Conservation (phyloP, 345 rosid genomes). For the Combretum micranthum region DNA sequence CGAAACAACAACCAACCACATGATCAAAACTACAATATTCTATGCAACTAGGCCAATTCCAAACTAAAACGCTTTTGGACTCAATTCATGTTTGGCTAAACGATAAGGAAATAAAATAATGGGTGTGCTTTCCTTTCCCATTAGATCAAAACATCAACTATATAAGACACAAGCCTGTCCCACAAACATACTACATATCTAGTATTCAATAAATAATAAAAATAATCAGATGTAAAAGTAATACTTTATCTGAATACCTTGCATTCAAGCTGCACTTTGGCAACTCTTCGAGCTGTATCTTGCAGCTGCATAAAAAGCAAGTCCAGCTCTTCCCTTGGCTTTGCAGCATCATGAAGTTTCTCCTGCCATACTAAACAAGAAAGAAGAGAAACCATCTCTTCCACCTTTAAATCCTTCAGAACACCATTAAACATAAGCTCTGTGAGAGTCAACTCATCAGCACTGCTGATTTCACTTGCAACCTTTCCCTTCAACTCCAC, state of each 20-base stretch:
- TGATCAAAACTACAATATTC: too few relatives aligned
- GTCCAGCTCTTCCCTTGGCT: conserved; percentile 93
- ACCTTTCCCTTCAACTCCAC: conserved; percentile 27
- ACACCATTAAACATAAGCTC: conserved; percentile 93
- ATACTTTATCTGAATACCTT: conserved; percentile 43
- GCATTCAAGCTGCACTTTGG: conserved; percentile 87
- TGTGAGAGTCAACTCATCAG: conserved; percentile 85
- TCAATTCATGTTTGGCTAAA: too few relatives aligned
- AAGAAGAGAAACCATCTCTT: conserved; percentile 90
- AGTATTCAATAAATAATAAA: not conserved
- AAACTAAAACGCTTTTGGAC: too few relatives aligned
- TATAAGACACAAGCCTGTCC: too few relatives aligned
- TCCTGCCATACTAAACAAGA: conserved; percentile 98
- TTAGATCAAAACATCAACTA: too few relatives aligned
- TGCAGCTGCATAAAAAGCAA: conserved; percentile 78
- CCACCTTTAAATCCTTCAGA: conserved; percentile 75
- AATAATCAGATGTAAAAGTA: conserved; percentile 3
- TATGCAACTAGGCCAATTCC: not conserved
- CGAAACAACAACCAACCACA: too few relatives aligned
- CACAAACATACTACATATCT: too few relatives aligned
- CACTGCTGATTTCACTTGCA: conserved; percentile 87
- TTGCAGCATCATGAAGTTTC: conserved; percentile 79
- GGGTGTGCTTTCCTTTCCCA: too few relatives aligned
- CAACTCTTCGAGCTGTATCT: conserved; percentile 82
- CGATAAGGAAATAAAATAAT: too few relatives aligned